Percentiles rank a stretch among this genome's conserved stretches.
Evolutionary conservation across 768 basidiomycete genomes (phyloP).

Genomic region (Dictyophora rubrovolvata): DNA sequence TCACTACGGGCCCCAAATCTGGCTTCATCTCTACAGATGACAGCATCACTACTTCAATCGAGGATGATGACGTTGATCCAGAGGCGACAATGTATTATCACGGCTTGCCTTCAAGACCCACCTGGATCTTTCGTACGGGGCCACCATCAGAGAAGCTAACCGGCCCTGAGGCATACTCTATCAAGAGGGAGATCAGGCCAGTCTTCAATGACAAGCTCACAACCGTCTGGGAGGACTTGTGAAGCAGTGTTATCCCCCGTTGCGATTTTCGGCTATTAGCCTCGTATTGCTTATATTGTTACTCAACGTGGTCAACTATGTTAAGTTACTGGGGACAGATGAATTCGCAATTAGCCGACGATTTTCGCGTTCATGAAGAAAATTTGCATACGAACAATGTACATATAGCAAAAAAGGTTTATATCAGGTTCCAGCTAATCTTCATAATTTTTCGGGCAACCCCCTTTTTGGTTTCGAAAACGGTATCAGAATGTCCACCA

Average conservation of each 20-base stretch:
- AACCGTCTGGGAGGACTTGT: slow-evolving; percentile 18
- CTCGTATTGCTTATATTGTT: too few relatives aligned
- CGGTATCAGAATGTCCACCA: slow-evolving; percentile 36
- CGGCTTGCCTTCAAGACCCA: slow-evolving; percentile 17
- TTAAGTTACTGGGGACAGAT: too few relatives aligned
- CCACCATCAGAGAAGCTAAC: slow-evolving; percentile 17
- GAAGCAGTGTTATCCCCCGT: too few relatives aligned
- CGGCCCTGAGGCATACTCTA: slow-evolving; percentile 15
- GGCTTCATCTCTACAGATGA: too few relatives aligned
- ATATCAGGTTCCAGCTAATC: slow-evolving; percentile 57
- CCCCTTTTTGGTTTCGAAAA: slow-evolving; percentile 58
- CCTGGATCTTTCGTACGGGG: slow-evolving; percentile 22
- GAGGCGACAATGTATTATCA: slow-evolving; percentile 20
- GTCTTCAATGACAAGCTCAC: slow-evolving; percentile 21
- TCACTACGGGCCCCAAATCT: too few relatives aligned
- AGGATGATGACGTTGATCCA: not conserved
- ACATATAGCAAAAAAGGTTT: too few relatives aligned
- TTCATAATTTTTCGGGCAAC: slow-evolving; percentile 67
- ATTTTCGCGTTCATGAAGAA: too few relatives aligned
- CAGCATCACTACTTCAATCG: too few relatives aligned
- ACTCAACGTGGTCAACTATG: too few relatives aligned
- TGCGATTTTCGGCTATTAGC: too few relatives aligned
- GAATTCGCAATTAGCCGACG: too few relatives aligned
- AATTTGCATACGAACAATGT: too few relatives aligned
- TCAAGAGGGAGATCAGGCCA: slow-evolving; percentile 22